These are phyloP conservation scores for Talaromyces sp. DNA, from an alignment of 2,329 filamentous ascomycete species.

Conservation along the genomic window DNA sequence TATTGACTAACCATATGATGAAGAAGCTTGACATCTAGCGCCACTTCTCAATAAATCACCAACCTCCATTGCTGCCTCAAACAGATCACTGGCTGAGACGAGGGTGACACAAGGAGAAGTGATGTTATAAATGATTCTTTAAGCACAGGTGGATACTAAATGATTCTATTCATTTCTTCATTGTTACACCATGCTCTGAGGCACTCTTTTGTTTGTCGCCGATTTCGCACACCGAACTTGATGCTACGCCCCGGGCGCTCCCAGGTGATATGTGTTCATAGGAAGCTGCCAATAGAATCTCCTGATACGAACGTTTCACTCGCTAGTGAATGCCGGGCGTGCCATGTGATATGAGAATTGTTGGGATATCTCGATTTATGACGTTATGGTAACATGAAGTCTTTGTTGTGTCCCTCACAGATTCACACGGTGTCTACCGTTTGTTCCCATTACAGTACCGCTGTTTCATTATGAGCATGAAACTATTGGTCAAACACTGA, in stretches of 20 bases:
- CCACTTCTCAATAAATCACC: not conserved
- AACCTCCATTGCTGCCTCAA: not conserved
- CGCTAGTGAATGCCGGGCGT: not conserved
- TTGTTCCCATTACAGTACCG: not conserved
- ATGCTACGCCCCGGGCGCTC: not conserved
- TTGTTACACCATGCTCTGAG: not conserved
- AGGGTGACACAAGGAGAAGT: not conserved
- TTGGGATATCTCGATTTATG: not conserved
- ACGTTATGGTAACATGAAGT: not conserved
- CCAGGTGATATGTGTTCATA: not conserved
- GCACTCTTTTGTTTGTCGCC: not conserved
- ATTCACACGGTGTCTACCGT: not conserved
- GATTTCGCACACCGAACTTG: not conserved
- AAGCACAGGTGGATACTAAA: not conserved
- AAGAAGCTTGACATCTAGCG: not conserved
- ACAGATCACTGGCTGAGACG: not conserved
- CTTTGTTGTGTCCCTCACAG: not conserved
- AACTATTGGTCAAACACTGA: not conserved
- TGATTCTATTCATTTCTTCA: not conserved
- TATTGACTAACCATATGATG: not conserved
- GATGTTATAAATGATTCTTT: not conserved
- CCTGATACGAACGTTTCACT: not conserved
- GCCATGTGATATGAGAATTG: not conserved
- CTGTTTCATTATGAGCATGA: not conserved
- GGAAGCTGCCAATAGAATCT: not conserved